A percentile compares a stretch with the other conserved stretches of the same genome.
Evolutionary conservation across 305 asterid species (phyloP).

Genomic region (Solanum chacoense): DNA sequence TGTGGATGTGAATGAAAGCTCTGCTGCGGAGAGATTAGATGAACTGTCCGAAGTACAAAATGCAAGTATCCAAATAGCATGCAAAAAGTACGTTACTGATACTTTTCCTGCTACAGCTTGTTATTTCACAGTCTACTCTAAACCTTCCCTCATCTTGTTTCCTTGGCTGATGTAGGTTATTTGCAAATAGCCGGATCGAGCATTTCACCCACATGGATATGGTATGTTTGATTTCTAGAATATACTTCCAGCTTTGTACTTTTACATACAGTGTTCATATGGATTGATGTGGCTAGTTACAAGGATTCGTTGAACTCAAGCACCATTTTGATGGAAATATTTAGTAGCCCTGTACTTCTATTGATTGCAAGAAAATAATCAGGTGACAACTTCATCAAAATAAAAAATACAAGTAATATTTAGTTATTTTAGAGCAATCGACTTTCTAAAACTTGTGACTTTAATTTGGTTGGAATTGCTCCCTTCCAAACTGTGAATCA

Average conservation of each 20-base stretch:
- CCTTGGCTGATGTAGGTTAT: constrained; percentile 35
- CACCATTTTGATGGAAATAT: not conserved
- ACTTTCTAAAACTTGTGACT: not conserved
- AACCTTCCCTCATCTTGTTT: not conserved
- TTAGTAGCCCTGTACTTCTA: not conserved
- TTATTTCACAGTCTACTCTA: not conserved
- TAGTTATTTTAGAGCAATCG: not conserved
- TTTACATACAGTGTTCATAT: not conserved
- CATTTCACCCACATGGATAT: constrained; percentile 74
- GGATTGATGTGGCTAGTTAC: not conserved
- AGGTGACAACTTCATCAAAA: not conserved
- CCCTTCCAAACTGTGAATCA: not conserved
- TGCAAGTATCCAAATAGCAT: constrained; percentile 52
- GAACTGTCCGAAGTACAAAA: constrained; percentile 57
- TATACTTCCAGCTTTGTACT: not conserved
- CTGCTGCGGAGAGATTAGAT: constrained; percentile 50
- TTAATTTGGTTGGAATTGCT: not conserved
- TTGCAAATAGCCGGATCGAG: constrained; percentile 55
- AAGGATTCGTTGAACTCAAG: not conserved
- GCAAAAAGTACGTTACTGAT: no score
- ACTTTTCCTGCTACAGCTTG: not conserved
- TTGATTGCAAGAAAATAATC: not conserved
- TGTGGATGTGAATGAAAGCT: constrained; percentile 51
- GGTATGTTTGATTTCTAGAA: constrained; percentile 34
- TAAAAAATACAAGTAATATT: not conserved